Conservation (phyloP, 2,329 filamentous ascomycete genomes). For the Epicoccum nigrum region DNA sequence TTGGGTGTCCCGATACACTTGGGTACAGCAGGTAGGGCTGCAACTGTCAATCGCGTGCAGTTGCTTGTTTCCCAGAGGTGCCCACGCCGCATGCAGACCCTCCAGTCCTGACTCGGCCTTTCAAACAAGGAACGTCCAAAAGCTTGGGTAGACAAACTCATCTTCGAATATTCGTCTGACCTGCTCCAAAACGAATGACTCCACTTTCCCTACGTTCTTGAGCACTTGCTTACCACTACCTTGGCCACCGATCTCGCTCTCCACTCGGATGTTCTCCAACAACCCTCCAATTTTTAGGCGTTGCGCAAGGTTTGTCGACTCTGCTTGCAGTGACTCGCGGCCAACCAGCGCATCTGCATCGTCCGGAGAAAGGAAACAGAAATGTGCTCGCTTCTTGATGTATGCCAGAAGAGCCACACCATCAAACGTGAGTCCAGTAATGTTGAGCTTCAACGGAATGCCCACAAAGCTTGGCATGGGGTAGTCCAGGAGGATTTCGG, state of each 20-base stretch:
- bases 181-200: conserved; percentile 95
- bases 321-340: conserved; percentile 44
- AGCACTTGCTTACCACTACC: conserved; percentile 91
- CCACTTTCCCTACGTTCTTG: conserved; percentile 98
- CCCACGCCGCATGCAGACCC: neutral
- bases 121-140: conserved; percentile 94
- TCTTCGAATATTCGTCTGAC: conserved; percentile 97
- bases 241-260: conserved; percentile 95
- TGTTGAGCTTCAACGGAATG: conserved; percentile 91
- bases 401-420: conserved; percentile 91
- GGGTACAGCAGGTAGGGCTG: conserved; percentile 22
- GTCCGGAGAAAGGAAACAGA: conserved; percentile 92
- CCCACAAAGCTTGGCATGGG: conserved; percentile 98
- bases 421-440: conserved; percentile 93
- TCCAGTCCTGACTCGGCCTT: conserved; percentile 1
- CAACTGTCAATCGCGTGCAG: conserved; percentile 17
- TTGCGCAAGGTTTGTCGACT: conserved; percentile 31
- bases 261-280: conserved; percentile 90
- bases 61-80: conserved; percentile 6
- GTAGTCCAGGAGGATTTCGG: conserved; percentile 95
- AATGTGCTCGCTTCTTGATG: conserved; percentile 86
- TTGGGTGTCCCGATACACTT: conserved; percentile 19
- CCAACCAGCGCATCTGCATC: conserved; percentile 76
- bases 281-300: conserved; percentile 70
- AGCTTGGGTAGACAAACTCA: conserved; percentile 97